phyloP scores from a whole-genome alignment of 176 grass and related monocot species.

The maize (Zea mays) region DNA sequence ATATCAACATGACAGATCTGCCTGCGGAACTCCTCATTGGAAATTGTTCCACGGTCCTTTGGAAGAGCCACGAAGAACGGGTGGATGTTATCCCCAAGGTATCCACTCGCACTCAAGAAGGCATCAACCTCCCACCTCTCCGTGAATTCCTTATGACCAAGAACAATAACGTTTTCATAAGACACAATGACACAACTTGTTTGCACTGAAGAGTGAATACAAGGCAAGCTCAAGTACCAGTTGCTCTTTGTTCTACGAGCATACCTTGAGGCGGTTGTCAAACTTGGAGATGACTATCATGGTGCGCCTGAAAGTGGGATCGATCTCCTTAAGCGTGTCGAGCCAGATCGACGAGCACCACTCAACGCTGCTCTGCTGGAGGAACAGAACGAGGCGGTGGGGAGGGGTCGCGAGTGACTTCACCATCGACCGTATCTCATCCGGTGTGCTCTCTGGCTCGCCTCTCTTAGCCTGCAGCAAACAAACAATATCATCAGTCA shows the following conservation, averaged over 20 bases:
- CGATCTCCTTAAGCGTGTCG: slow-evolving; percentile 84
- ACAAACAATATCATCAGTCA: slow-evolving; percentile 27
- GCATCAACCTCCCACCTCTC: slow-evolving; percentile 91
- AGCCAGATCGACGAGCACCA: slow-evolving; percentile 98
- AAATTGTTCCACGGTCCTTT: slow-evolving; percentile 92
- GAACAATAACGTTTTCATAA: slow-evolving; percentile 16
- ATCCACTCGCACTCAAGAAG: slow-evolving; percentile 84
- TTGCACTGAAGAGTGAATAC: background rate
- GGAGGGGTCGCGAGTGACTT: slow-evolving; percentile 84
- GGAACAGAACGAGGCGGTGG: slow-evolving; percentile 90
- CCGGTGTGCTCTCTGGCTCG: slow-evolving; percentile 82
- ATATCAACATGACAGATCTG: slow-evolving; percentile 91
- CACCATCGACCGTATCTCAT: slow-evolving; percentile 91
- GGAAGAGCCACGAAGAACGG: slow-evolving; percentile 94
- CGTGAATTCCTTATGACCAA: slow-evolving; percentile 77
- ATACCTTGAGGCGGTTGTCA: slow-evolving; percentile 96
- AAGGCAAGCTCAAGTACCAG: background rate
- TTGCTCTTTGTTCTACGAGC: slow-evolving; percentile 8
- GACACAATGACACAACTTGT: background rate
- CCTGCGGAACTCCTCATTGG: slow-evolving; percentile 85
- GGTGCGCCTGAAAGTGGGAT: slow-evolving; percentile 86
- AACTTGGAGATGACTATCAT: slow-evolving; percentile 95
- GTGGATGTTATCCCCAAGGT: slow-evolving; percentile 89
- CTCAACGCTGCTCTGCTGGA: slow-evolving; percentile 97
- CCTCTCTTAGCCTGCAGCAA: slow-evolving; percentile 86